Evolutionary conservation across 306 rosid genomes (phyloP), one percentile per base, ranked within the genome.

Genomic region (Rosa lucieae): DNA sequence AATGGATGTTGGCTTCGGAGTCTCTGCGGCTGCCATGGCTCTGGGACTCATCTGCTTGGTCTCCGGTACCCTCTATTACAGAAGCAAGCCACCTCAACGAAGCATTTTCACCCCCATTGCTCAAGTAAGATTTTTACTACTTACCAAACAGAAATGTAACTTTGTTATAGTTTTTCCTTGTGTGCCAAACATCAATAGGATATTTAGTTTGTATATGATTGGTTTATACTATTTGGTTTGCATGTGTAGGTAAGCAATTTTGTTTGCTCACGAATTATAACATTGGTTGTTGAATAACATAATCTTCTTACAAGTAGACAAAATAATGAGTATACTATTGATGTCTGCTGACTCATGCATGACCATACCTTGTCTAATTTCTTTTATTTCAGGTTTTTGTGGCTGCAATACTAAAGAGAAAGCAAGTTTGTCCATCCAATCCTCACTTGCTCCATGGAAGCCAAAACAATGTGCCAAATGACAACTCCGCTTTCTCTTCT

Each of bases 1-100:
- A 1, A 96, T 96, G 99, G 99, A 96, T 51, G 90, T 88, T 0
- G 99, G 99, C 10, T 96, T 96, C 73, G 99, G 97, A 0, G 90
- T 96, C 66, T 96, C 99, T 0, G 98, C 99, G 0, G 99, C 94
- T 21, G 94, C 72, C 43, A 96, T 96, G 99, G 94, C 99, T 0
- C 26, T 96, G 82, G 99, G 92, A 2, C 72, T 96, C 75, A 87
- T 96, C 82, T 80, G 87, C 84, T 78, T 96, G 78, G 85, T 96
- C 23, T 83, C 81, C 20, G 99, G 97, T 2, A 85, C 95, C 66
- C 74, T 90, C 0, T 96, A 85, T 81, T 96, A 93, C 89, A 79
- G 92, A 82, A 96, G 91, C 85, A 96, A 88, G 77, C 96, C 91
- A 37, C 99, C 99, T 58, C 97, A 91, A 84, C 91, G 94, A 77